These are phyloP conservation scores for Diutina neorugosa DNA, from an alignment of 1,139 yeast species.

Conservation along the genomic window DNA sequence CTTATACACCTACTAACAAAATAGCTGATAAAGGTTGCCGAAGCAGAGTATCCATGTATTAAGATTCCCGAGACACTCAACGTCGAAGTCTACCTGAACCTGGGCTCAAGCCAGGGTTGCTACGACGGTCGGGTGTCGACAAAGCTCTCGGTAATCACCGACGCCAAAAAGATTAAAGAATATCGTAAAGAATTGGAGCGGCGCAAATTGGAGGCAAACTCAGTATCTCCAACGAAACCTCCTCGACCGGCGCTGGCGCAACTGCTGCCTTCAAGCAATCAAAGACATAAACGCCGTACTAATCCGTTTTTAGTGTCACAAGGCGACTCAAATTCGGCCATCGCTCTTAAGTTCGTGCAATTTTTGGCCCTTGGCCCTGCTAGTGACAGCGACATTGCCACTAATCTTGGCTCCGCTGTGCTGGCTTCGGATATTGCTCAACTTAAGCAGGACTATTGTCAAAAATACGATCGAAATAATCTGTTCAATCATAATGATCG, in stretches of 20 bases:
- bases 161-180: not conserved
- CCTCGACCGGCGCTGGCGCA: not conserved
- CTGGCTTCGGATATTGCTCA: constrained; percentile 6
- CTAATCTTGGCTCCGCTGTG: constrained; percentile 5
- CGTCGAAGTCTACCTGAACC: constrained; percentile 3
- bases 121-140: constrained; percentile 2
- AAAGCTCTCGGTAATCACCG: constrained; percentile 2
- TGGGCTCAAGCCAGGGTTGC: not conserved
- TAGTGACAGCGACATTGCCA: constrained; percentile 8
- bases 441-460: constrained; percentile 14
- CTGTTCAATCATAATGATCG: constrained; percentile 21
- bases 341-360: constrained; percentile 18
- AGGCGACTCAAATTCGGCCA: constrained; percentile 14
- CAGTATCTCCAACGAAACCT: not conserved
- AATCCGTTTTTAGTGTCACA: constrained; percentile 7
- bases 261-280: not conserved
- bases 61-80: constrained; percentile 3
- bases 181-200: not conserved
- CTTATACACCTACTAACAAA: not conserved
- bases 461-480: constrained; percentile 21
- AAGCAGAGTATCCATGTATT: not conserved
- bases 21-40: constrained; percentile 1
- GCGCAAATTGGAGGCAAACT: not conserved
- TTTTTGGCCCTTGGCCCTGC: constrained; percentile 31
- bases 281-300: not conserved